Conservation (phyloP, 2,329 filamentous ascomycete species). For the Aureobasidium uvarum region DNA sequence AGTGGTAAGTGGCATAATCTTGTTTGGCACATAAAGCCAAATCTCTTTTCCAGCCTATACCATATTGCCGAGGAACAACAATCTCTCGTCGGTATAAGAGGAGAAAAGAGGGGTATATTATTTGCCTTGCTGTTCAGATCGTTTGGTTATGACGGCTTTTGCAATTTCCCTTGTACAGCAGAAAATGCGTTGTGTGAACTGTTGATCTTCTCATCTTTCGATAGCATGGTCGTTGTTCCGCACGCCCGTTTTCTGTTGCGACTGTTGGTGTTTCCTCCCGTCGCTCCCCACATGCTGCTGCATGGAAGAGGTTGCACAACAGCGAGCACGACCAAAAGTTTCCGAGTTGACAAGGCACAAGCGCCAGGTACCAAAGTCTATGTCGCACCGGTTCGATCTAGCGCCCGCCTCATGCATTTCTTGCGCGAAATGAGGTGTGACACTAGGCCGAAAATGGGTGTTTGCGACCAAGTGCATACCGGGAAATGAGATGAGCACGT, state of each 20-base stretch:
- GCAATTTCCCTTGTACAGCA: not conserved
- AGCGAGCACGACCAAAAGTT: not conserved
- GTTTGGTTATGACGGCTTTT: conserved; percentile 7
- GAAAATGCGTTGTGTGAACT: not conserved
- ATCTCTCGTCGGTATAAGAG: not conserved
- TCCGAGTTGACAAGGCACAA: conserved; percentile 21
- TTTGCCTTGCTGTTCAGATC: not conserved
- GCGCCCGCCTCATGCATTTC: conserved; percentile 2
- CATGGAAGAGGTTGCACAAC: conserved; percentile 9
- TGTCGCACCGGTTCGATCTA: conserved; percentile 18
- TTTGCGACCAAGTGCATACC: conserved; percentile 25
- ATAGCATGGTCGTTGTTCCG: conserved; percentile 10
- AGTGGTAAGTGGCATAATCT: conserved; percentile 19
- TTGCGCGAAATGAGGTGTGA: conserved; percentile 19
- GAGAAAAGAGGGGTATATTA: conserved; percentile 1
- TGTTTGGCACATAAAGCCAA: conserved; percentile 8
- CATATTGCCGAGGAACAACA: conserved; percentile 1
- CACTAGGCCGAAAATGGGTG: conserved; percentile 13
- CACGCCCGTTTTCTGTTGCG: conserved; percentile 12
- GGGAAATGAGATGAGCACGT: conserved; percentile 25
- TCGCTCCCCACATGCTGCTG: conserved; percentile 3
- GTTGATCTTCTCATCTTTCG: conserved; percentile 20
- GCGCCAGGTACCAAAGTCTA: conserved; percentile 26
- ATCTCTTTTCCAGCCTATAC: not conserved
- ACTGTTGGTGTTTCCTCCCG: not conserved